phyloP scores from a whole-genome alignment of 2,329 filamentous ascomycete genomes.

The Didymellaceae sp. region DNA sequence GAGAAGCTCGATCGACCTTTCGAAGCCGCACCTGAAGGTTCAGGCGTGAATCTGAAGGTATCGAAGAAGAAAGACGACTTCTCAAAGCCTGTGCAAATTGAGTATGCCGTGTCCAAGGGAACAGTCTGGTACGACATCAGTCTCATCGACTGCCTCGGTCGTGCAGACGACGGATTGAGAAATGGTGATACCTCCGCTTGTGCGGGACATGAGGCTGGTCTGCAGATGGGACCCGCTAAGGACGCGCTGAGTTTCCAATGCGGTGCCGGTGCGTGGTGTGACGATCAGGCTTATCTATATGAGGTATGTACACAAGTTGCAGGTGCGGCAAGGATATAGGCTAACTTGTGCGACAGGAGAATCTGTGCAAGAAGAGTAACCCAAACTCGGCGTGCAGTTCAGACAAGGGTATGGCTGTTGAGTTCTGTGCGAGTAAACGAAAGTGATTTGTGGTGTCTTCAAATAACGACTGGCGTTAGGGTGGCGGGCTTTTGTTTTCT shows the following conservation, averaged over 20 bases:
- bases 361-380: conserved; percentile 26
- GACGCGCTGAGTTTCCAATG: conserved; percentile 23
- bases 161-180: conserved; percentile 4
- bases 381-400: conserved; percentile 17
- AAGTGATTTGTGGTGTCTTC: not conserved
- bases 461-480: not conserved
- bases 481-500: not conserved
- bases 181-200: conserved; percentile 20
- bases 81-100: conserved; percentile 21
- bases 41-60: conserved; percentile 21
- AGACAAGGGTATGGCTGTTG: conserved; percentile 20
- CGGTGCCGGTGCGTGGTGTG: conserved; percentile 22
- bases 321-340: not conserved
- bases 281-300: conserved; percentile 30
- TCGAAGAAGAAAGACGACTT: conserved; percentile 20
- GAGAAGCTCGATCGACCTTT: conserved; percentile 14
- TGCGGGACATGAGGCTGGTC: conserved; percentile 22
- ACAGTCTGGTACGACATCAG: conserved; percentile 28
- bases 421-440: conserved; percentile 27
- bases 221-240: conserved; percentile 23
- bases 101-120: conserved; percentile 17
- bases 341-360: conserved; percentile 19
- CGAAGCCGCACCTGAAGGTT: conserved; percentile 11
- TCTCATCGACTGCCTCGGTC: conserved; percentile 23
- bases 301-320: conserved; percentile 7